Conservation (phyloP, 495 filamentous ascomycete species). For the Pyrenopolyporus hunteri region DNA sequence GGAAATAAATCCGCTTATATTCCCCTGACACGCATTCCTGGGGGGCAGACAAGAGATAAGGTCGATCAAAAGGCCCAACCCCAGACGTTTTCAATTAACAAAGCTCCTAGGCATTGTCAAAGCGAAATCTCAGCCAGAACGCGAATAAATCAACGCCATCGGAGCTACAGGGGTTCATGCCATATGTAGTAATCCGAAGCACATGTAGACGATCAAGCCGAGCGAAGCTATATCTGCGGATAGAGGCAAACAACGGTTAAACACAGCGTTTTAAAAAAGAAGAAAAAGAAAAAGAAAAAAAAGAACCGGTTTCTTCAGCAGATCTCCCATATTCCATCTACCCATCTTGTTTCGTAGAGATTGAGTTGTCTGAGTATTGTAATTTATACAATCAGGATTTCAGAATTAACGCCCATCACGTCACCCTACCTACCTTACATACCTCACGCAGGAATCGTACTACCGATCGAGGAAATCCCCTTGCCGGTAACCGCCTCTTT, state of each 20-base stretch:
- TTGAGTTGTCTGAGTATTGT: slow-evolving; percentile 1
- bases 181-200: too few relatives aligned
- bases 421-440: slow-evolving; percentile 1
- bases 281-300: neutral
- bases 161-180: neutral
- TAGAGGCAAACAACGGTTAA: too few relatives aligned
- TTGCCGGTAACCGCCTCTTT: slow-evolving; percentile 9
- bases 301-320: neutral
- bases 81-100: slow-evolving; percentile 14
- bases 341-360: slow-evolving; percentile 24
- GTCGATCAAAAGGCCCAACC: neutral
- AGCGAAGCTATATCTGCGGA: too few relatives aligned
- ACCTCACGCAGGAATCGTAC: slow-evolving; percentile 13
- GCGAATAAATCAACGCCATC: neutral
- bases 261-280: neutral
- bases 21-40: neutral
- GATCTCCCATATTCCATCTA: neutral
- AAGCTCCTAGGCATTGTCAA: slow-evolving; percentile 19
- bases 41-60: neutral
- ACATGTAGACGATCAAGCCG: too few relatives aligned
- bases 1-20: neutral
- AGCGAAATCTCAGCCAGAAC: slow-evolving; percentile 7
- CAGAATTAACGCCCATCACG: slow-evolving; percentile 3
- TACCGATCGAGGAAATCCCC: slow-evolving; percentile 21
- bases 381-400: slow-evolving; percentile 5